These are phyloP conservation scores for Verticillium alfalfae DNA, from an alignment of 2,329 filamentous ascomycete species.

Conservation along the genomic window DNA sequence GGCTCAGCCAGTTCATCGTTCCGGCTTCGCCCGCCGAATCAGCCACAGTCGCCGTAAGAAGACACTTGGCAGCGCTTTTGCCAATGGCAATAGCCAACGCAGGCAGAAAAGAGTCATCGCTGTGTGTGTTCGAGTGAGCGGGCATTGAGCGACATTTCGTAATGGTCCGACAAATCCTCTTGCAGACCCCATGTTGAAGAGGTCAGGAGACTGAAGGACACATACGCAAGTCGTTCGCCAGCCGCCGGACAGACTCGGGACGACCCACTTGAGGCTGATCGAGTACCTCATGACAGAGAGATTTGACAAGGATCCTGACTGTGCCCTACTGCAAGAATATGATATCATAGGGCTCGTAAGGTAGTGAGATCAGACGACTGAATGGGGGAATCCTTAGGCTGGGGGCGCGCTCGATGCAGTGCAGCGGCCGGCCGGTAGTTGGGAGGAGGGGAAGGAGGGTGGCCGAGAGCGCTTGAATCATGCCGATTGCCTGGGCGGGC, in stretches of 20 bases:
- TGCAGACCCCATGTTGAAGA: background rate
- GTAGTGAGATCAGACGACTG: no score
- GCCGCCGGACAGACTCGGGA: background rate
- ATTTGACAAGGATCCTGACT: background rate
- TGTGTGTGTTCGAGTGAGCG: background rate
- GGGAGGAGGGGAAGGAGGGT: no score
- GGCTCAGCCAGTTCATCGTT: background rate
- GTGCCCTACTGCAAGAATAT: background rate
- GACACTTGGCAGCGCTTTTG: background rate
- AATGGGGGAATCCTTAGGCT: no score
- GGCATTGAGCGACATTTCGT: no score
- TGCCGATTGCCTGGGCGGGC: no score
- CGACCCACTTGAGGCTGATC: background rate
- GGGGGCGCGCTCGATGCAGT: no score
- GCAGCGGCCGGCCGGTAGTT: no score
- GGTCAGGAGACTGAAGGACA: background rate
- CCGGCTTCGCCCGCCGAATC: background rate
- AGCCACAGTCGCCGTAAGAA: background rate
- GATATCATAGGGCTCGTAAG: no score
- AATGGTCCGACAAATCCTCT: background rate
- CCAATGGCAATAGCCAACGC: background rate
- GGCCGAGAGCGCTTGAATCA: no score
- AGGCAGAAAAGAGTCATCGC: background rate
- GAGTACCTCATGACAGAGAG: background rate
- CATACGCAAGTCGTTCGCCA: background rate